Percentiles rank a stretch among this genome's conserved stretches.
These are phyloP conservation scores for Vaccinium myrtillus DNA, from an alignment of 148 eudicot species.

Conservation along the genomic window DNA sequence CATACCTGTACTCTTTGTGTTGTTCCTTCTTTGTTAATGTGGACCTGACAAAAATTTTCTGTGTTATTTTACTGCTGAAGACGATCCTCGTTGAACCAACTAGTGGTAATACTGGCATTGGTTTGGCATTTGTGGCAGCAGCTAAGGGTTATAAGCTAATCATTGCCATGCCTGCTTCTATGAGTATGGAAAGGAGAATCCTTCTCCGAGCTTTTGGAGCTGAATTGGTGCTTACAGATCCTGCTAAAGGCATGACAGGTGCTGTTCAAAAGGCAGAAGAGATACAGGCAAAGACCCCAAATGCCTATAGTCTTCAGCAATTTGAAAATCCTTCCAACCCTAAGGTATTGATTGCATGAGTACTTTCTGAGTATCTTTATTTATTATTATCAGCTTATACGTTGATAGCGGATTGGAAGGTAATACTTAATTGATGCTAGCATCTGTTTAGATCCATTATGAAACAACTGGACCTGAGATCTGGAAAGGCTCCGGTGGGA, in stretches of 20 bases:
- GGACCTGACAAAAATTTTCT: background rate
- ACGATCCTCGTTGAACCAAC: slow-evolving; percentile 77
- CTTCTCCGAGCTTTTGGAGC: slow-evolving; percentile 97
- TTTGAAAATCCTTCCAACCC: slow-evolving; percentile 99
- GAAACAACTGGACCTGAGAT: slow-evolving; percentile 94
- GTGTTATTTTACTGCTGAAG: background rate
- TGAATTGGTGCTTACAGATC: slow-evolving; percentile 82
- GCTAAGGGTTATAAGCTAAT: slow-evolving; percentile 89
- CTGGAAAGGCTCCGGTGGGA: slow-evolving; percentile 66
- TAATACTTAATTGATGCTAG: background rate
- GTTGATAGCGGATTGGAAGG: background rate
- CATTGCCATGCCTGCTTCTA: slow-evolving; percentile 95
- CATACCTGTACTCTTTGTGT: background rate
- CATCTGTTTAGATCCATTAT: slow-evolving; percentile 54
- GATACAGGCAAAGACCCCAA: slow-evolving; percentile 62
- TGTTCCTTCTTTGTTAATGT: background rate
- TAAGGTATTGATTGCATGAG: slow-evolving; percentile 44
- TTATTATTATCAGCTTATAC: background rate
- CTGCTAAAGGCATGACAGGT: slow-evolving; percentile 92
- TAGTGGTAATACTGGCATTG: slow-evolving; percentile 98
- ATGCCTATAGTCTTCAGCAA: slow-evolving; percentile 91
- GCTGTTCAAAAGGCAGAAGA: slow-evolving; percentile 92
- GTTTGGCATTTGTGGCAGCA: slow-evolving; percentile 96
- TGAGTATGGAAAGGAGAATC: slow-evolving; percentile 96
- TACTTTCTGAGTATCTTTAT: background rate